Conservation (phyloP, 768 basidiomycete species). For the Termitomyces titanicus region DNA sequence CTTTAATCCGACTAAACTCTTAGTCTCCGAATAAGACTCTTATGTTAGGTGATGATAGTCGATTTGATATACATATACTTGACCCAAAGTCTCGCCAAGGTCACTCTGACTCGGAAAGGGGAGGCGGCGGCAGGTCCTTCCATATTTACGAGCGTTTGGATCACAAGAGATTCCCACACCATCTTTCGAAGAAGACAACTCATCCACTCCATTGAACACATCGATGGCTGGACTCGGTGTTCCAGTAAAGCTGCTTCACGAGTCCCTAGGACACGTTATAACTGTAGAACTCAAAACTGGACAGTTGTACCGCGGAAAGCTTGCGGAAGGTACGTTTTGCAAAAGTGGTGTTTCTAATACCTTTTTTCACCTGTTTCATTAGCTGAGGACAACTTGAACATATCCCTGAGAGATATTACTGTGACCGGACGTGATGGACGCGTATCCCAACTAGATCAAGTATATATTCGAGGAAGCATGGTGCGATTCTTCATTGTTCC, state of each 20-base stretch:
- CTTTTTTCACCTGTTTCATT: conserved; percentile 9
- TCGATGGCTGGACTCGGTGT: conserved; percentile 80
- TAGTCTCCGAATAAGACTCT: too few relatives aligned
- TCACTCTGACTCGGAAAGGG: too few relatives aligned
- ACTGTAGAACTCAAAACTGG: conserved; percentile 99
- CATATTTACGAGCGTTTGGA: conserved; percentile 18
- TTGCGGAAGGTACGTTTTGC: conserved; percentile 79
- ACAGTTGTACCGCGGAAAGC: conserved; percentile 94
- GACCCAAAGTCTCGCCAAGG: too few relatives aligned
- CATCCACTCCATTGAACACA: conserved; percentile 11
- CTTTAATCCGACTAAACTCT: too few relatives aligned
- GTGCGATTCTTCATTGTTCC: conserved; percentile 98
- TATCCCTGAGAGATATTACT: conserved; percentile 93
- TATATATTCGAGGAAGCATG: conserved; percentile 98
- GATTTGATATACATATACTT: too few relatives aligned
- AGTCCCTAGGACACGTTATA: conserved; percentile 92
- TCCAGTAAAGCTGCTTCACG: conserved; percentile 94
- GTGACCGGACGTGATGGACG: conserved; percentile 98
- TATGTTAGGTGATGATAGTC: too few relatives aligned
- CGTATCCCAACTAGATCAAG: conserved; percentile 97
- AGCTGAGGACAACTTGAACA: conserved; percentile 99
- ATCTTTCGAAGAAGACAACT: conserved; percentile 4
- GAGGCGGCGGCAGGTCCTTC: too few relatives aligned
- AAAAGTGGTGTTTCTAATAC: conserved; percentile 3
- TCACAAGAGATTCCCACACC: conserved; percentile 12